Conservation (phyloP, 495 filamentous ascomycete species). For the Penicillium taxi region DNA sequence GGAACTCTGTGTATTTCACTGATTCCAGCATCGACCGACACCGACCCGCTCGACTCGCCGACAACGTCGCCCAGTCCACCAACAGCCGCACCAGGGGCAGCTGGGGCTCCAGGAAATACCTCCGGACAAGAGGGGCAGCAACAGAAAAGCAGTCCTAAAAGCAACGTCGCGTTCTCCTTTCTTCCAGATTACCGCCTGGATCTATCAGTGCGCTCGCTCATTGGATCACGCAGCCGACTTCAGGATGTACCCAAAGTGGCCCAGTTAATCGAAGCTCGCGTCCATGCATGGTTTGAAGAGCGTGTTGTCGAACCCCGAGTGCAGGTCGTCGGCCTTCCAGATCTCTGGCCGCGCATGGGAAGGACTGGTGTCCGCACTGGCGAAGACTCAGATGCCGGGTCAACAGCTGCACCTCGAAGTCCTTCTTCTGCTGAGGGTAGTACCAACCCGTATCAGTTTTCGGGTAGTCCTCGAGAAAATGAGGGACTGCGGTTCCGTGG, state of each 20-base stretch:
- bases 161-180: conserved; percentile 89
- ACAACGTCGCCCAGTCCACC: conserved; percentile 27
- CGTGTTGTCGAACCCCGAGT: conserved; percentile 91
- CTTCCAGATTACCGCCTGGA: conserved; percentile 93
- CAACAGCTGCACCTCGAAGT: conserved; percentile 31
- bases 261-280: conserved; percentile 79
- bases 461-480: conserved; percentile 19
- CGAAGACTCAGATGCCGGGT: conserved; percentile 38
- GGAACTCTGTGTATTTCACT: conserved; percentile 90
- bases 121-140: conserved; percentile 10
- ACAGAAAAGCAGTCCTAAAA: conserved; percentile 46
- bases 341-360: conserved; percentile 81
- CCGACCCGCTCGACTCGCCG: conserved; percentile 28
- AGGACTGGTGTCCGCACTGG: conserved; percentile 38
- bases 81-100: conserved; percentile 7
- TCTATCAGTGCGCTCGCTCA: conserved; percentile 78
- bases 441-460: conserved; percentile 14
- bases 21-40: conserved; percentile 52
- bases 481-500: conserved; percentile 35
- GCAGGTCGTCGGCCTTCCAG: conserved; percentile 88
- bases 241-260: conserved; percentile 98
- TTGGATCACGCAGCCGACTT: conserved; percentile 81
- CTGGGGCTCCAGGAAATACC: conserved; percentile 8
- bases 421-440: conserved; percentile 25
- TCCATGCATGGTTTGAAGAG: conserved; percentile 97